These are phyloP conservation scores for Primulina tabacum DNA, from an alignment of 257 asterid genomes.

Conservation along the genomic window DNA sequence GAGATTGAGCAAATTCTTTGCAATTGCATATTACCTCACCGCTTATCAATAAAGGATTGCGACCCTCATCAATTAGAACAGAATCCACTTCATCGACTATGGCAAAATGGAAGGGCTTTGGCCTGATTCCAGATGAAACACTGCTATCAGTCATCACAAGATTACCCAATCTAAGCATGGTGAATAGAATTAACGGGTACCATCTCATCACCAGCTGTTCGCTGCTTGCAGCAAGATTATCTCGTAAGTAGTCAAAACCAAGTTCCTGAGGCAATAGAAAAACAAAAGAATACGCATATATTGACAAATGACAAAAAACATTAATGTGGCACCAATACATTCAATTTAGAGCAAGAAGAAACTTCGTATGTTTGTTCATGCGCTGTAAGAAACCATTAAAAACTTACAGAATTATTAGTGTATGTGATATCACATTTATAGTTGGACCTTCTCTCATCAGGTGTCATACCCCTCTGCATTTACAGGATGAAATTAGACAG, in stretches of 20 bases:
- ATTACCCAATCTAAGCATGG: conserved; percentile 18
- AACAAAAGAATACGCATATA: conserved; percentile 13
- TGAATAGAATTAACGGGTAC: conserved; percentile 37
- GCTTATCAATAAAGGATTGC: conserved; percentile 92
- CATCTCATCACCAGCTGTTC: conserved; percentile 96
- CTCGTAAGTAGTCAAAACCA: conserved; percentile 96
- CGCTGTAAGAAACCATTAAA: conserved; percentile 8
- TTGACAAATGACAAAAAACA: conserved; percentile 13
- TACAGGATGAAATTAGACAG: conserved; percentile 24
- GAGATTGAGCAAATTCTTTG: conserved; percentile 15
- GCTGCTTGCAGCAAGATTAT: conserved; percentile 71
- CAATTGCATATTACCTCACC: conserved; percentile 66
- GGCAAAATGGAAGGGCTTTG: conserved; percentile 96
- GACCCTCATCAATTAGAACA: conserved; percentile 96
- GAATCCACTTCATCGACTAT: conserved; percentile 98
- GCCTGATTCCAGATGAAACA: conserved; percentile 55
- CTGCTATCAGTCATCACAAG: conserved; percentile 9
- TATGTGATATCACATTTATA: conserved; percentile 92
- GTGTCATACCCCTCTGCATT: conserved; percentile 71
- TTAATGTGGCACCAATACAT: not conserved
- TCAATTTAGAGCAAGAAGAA: conserved; percentile 5
- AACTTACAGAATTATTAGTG: conserved; percentile 83
- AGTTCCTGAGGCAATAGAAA: conserved; percentile 63
- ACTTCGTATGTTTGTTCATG: conserved; percentile 13
- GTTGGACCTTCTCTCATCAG: conserved; percentile 65